Evolutionary conservation across 148 eudicot genomes (phyloP), one percentile per base, ranked within the genome.

Genomic region (Nepenthes mirabilis): DNA sequence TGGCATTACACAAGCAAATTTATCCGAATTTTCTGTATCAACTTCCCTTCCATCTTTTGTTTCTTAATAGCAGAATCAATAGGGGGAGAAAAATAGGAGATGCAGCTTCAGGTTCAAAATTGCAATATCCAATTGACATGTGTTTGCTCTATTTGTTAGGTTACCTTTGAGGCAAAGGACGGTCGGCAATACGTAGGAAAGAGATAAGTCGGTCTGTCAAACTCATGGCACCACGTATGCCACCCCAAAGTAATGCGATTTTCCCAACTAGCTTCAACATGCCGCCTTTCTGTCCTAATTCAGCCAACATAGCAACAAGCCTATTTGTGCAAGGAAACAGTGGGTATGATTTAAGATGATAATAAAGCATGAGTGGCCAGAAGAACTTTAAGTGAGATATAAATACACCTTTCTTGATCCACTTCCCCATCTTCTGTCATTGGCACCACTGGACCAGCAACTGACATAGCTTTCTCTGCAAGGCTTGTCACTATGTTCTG

Each of bases 221-320:
- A 71, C 97, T 93, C 82, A 93, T 79, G 72, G 99, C 99, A 74
- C 99, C 99, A 65, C 99, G 91, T 69, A 93, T 73, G 34, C 99
- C 99, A 68, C 99, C 99, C 96, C 96, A 93, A 59, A 93, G 89
- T 69, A 93, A 69, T 63, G 99, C 99, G 65, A 86, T 37, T 76
- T 86, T 93, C 11, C 85, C 87, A 60, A 86, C 79, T 45, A 93
- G 77, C 74, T 36, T 89, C 71, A 93, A 64, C 62, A 77, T 61
- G 43, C 99, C 99, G 59, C 96, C 95, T 75, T 56, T 82, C 62
- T 93, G 95, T 64, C 97, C 97, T 75, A 82, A 74, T 75, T 78
- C 91, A 32, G 96, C 65, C 64, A 93, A 79, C 81, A 82, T 76
- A 34, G 85, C 76, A 49, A 93, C 95, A 68, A 93, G 65, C 83